A percentile compares a stretch with the other conserved stretches of the same genome.
phyloP scores from a whole-genome alignment of 2,329 filamentous ascomycete genomes.

The Aspergillus spinulosporus region DNA sequence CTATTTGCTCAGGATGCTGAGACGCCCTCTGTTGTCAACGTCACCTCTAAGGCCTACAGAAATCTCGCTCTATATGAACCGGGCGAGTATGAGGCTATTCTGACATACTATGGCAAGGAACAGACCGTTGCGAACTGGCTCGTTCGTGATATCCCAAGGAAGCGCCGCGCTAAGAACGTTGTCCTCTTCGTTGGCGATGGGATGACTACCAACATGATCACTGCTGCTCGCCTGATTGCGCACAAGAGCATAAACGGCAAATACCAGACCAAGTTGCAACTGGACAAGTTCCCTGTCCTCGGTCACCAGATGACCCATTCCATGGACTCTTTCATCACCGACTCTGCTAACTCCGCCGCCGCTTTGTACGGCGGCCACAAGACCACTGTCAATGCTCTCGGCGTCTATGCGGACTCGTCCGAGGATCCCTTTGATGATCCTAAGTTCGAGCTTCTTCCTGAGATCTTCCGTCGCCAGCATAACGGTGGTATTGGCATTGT shows the following conservation, averaged over 20 bases:
- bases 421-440: constrained; percentile 74
- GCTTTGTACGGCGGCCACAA: constrained; percentile 83
- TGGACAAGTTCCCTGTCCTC: constrained; percentile 82
- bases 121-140: constrained; percentile 74
- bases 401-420: constrained; percentile 78
- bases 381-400: constrained; percentile 77
- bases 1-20: constrained; percentile 73
- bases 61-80: constrained; percentile 74
- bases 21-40: constrained; percentile 72
- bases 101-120: constrained; percentile 72
- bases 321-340: constrained; percentile 80
- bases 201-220: constrained; percentile 55
- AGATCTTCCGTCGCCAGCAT: constrained; percentile 68
- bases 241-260: constrained; percentile 84
- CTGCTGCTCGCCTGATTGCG: constrained; percentile 73
- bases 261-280: constrained; percentile 71
- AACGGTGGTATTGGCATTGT: constrained; percentile 65
- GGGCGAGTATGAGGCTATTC: constrained; percentile 73
- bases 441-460: constrained; percentile 78
- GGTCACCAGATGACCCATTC: constrained; percentile 90
- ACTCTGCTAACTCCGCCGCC: constrained; percentile 81
- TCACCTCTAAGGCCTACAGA: constrained; percentile 76
- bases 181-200: constrained; percentile 78
- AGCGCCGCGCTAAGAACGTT: constrained; percentile 79
- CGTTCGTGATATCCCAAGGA: constrained; percentile 68